Evolutionary conservation across 805 yeast species (phyloP).

Genomic region (Hanseniaspora guilliermondii): DNA sequence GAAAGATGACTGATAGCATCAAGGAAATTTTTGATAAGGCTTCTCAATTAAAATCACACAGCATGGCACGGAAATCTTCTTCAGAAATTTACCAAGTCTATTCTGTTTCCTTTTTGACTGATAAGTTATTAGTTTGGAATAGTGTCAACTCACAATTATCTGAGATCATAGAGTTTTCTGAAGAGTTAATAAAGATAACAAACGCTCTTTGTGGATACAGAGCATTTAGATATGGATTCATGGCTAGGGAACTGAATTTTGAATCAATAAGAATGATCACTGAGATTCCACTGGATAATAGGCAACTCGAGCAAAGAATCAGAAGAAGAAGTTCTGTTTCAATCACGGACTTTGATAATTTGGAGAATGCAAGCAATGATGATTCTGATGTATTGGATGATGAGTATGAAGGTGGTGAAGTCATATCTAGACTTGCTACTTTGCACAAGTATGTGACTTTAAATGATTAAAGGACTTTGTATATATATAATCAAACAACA

Average conservation of each 20-base stretch:
- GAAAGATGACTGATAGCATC: slow-evolving; percentile 34
- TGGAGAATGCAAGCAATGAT: background rate
- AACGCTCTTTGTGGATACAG: slow-evolving; percentile 37
- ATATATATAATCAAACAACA: background rate
- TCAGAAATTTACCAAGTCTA: slow-evolving; percentile 17
- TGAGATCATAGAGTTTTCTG: slow-evolving; percentile 39
- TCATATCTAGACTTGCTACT: slow-evolving; percentile 10
- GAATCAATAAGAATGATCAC: slow-evolving; percentile 34
- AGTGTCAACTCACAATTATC: slow-evolving; percentile 39
- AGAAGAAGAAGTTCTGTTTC: slow-evolving; percentile 9
- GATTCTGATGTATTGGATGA: slow-evolving; percentile 20
- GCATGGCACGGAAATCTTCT: slow-evolving; percentile 9
- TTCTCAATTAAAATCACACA: background rate
- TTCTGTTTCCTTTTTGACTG: slow-evolving; percentile 25
- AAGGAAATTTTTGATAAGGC: slow-evolving; percentile 20
- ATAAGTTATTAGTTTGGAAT: slow-evolving; percentile 38
- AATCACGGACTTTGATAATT: background rate
- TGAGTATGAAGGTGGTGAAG: slow-evolving; percentile 19
- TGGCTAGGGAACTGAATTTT: slow-evolving; percentile 35
- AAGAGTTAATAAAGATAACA: slow-evolving; percentile 33
- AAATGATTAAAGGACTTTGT: background rate
- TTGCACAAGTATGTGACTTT: slow-evolving; percentile 11
- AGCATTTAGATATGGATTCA: slow-evolving; percentile 40
- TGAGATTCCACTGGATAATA: slow-evolving; percentile 27
- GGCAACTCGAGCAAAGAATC: slow-evolving; percentile 14